phyloP scores from a whole-genome alignment of 2,329 filamentous ascomycete genomes.

The Camillea tinctor region DNA sequence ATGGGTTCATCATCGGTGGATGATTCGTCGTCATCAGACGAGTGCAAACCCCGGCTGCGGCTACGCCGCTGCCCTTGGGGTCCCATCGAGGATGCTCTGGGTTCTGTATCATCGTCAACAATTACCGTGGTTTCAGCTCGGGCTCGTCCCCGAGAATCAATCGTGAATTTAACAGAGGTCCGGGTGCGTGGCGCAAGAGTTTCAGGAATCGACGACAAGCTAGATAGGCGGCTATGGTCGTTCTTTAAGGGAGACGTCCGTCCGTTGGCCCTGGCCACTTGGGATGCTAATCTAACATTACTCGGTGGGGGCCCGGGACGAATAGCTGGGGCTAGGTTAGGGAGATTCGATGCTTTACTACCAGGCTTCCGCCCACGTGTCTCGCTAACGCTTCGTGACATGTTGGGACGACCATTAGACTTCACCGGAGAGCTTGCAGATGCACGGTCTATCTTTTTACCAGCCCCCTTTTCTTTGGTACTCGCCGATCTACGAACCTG shows the following conservation, averaged over 20 bases:
- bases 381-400: slow-evolving; percentile 57
- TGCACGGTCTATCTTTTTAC: slow-evolving; percentile 42
- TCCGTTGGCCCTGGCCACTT: slow-evolving; percentile 41
- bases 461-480: slow-evolving; percentile 42
- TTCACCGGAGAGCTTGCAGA: slow-evolving; percentile 53
- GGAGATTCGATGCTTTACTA: slow-evolving; percentile 39
- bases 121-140: slow-evolving; percentile 52
- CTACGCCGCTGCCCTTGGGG: slow-evolving; percentile 18
- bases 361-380: slow-evolving; percentile 46
- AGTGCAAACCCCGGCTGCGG: slow-evolving; percentile 39
- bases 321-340: slow-evolving; percentile 47
- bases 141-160: slow-evolving; percentile 61
- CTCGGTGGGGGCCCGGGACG: slow-evolving; percentile 33
- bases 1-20: slow-evolving; percentile 65
- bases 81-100: slow-evolving; percentile 21
- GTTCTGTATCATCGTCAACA: slow-evolving; percentile 29
- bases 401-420: slow-evolving; percentile 43
- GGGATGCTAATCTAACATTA: slow-evolving; percentile 33
- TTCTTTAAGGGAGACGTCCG: slow-evolving; percentile 54
- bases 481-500: slow-evolving; percentile 47
- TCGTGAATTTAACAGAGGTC: slow-evolving; percentile 61
- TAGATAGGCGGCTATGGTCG: slow-evolving; percentile 49
- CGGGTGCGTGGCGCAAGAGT: slow-evolving; percentile 44
- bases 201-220: slow-evolving; percentile 59
- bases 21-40: slow-evolving; percentile 52